phyloP scores from a whole-genome alignment of 169 alveolate genomes.

The Theileria orientalis region DNA sequence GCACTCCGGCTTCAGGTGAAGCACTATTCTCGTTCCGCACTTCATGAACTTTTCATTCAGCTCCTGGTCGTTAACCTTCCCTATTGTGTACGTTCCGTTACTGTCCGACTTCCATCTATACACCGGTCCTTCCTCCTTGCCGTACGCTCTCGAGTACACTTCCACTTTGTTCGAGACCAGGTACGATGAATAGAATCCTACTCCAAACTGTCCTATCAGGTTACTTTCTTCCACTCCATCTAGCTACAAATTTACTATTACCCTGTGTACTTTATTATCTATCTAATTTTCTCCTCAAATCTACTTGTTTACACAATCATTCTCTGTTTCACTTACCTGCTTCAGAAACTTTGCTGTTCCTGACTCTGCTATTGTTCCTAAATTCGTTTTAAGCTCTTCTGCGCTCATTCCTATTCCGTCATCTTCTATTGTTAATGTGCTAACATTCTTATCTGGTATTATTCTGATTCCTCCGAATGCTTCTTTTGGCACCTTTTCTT shows the following conservation, averaged over 20 bases:
- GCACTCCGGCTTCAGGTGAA: constrained; percentile 95
- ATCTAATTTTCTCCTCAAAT: neutral
- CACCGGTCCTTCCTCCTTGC: constrained; percentile 86
- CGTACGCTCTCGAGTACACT: constrained; percentile 92
- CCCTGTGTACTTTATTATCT: constrained; percentile 84
- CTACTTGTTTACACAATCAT: neutral
- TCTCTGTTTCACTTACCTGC: constrained; percentile 17
- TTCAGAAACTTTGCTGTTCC: constrained; percentile 96
- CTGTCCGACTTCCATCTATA: constrained; percentile 96
- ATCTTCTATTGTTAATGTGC: constrained; percentile 95
- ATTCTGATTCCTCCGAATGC: constrained; percentile 84
- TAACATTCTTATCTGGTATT: constrained; percentile 90
- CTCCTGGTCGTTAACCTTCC: constrained; percentile 85
- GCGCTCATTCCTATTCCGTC: constrained; percentile 99
- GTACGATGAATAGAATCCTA: constrained; percentile 99
- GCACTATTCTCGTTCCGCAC: constrained; percentile 94
- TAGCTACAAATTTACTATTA: neutral
- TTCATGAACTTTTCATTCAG: constrained; percentile 86
- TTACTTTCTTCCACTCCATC: constrained; percentile 83
- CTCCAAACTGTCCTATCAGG: constrained; percentile 99
- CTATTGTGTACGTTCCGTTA: constrained; percentile 91
- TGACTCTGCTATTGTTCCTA: constrained; percentile 99
- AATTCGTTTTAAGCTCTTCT: constrained; percentile 94
- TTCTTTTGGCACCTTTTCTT: constrained; percentile 58
- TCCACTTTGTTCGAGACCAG: constrained; percentile 97